These are phyloP conservation scores for Diaporthe helianthi DNA, from an alignment of 2,329 filamentous ascomycete genomes.

Conservation along the genomic window DNA sequence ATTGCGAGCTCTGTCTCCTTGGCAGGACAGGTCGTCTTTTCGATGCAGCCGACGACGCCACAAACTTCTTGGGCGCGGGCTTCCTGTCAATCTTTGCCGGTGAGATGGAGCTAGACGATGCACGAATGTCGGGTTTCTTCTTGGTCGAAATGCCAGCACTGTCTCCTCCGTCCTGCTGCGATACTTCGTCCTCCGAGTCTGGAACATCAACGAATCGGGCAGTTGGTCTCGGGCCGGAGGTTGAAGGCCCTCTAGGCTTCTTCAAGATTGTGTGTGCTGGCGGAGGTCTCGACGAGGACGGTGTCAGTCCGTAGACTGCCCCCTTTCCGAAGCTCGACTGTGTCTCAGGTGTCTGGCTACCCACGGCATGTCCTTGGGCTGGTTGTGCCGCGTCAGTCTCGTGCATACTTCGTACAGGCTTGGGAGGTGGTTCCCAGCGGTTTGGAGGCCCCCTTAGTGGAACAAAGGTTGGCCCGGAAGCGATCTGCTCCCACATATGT, in stretches of 20 bases:
- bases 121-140: conserved; percentile 33
- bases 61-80: conserved; percentile 47
- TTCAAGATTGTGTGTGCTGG: conserved; percentile 66
- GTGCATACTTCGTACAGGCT: conserved; percentile 37
- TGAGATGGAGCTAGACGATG: conserved; percentile 37
- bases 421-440: conserved; percentile 57
- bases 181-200: conserved; percentile 53
- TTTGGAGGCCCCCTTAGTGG: conserved; percentile 61
- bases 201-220: conserved; percentile 66
- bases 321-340: conserved; percentile 30
- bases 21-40: conserved; percentile 56
- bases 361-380: conserved; percentile 4
- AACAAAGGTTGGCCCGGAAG: conserved; percentile 63
- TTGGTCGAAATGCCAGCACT: conserved; percentile 37
- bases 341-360: background rate
- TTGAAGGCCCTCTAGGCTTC: conserved; percentile 62
- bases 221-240: conserved; percentile 62
- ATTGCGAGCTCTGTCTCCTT: conserved; percentile 57
- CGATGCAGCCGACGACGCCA: conserved; percentile 51
- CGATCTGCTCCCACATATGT: conserved; percentile 63
- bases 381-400: conserved; percentile 32
- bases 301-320: conserved; percentile 40
- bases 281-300: conserved; percentile 55
- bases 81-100: conserved; percentile 43
- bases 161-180: conserved; percentile 40